These are phyloP conservation scores for Ogataea saltuana DNA, from an alignment of 805 yeast species.

Conservation along the genomic window DNA sequence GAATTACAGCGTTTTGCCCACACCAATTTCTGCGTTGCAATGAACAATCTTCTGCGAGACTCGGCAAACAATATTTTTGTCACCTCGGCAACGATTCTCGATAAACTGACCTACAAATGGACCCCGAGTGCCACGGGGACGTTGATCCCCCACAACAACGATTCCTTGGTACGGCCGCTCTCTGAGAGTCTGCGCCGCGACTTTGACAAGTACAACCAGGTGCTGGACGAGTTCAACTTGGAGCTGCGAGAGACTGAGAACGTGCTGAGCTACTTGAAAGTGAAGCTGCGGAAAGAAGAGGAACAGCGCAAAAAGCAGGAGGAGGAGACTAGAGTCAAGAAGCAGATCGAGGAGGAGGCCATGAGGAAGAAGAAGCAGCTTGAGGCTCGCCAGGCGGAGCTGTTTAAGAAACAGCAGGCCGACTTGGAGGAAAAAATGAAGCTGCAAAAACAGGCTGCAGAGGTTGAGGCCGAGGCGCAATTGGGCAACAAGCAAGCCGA, in stretches of 20 bases:
- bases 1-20: not conserved
- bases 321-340: conserved; percentile 24
- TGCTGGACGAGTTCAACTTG: conserved; percentile 30
- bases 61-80: conserved; percentile 36
- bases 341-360: conserved; percentile 25
- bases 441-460: conserved; percentile 10
- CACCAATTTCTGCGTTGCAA: conserved; percentile 12
- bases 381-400: conserved; percentile 19
- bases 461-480: conserved; percentile 5
- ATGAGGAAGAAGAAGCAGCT: conserved; percentile 18
- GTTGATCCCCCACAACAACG: conserved; percentile 33
- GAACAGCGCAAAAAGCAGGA: conserved; percentile 23
- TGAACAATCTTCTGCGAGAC: conserved; percentile 32
- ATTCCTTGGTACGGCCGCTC: conserved; percentile 28
- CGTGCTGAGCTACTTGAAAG: conserved; percentile 30
- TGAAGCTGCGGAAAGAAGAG: conserved; percentile 32
- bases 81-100: conserved; percentile 36
- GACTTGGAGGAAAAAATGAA: conserved; percentile 11
- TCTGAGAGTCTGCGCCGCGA: conserved; percentile 28
- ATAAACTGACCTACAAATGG: conserved; percentile 31
- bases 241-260: conserved; percentile 34
- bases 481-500: conserved; percentile 5
- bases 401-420: conserved; percentile 18
- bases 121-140: conserved; percentile 28
- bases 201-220: conserved; percentile 31